These are phyloP conservation scores for Roridomyces roridus DNA, from an alignment of 768 basidiomycete species.

Conservation along the genomic window DNA sequence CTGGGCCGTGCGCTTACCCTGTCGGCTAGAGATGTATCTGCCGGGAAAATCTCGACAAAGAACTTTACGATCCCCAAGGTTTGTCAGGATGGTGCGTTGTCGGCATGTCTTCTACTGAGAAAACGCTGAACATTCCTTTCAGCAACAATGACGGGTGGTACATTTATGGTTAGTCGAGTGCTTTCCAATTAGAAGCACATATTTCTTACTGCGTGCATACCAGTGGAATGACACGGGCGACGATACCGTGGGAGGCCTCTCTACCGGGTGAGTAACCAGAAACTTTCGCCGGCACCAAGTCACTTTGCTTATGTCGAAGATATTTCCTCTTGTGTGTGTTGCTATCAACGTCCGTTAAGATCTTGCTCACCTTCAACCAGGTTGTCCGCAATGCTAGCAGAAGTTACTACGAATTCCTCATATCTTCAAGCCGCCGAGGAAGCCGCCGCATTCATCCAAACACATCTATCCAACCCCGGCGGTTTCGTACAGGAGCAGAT, in stretches of 20 bases:
- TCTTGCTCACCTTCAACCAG: neutral
- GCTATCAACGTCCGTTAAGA: neutral
- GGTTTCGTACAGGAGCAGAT: neutral
- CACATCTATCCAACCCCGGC: neutral
- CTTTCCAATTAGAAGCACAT: no score
- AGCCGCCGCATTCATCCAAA: neutral
- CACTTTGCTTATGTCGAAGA: neutral
- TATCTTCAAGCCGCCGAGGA: neutral
- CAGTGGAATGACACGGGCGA: neutral
- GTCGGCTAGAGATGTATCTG: neutral
- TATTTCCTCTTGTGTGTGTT: neutral
- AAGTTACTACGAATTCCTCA: neutral
- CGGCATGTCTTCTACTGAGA: no score
- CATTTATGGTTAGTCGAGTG: no score
- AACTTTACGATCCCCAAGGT: neutral
- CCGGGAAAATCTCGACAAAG: neutral
- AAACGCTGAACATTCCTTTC: neutral
- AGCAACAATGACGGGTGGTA: constrained; percentile 7
- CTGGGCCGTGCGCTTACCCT: constrained; percentile 10
- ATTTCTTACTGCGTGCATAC: neutral
- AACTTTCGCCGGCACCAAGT: neutral
- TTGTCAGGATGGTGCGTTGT: neutral
- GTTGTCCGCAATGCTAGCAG: neutral
- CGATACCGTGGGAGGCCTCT: neutral
- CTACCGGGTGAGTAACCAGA: neutral